These are phyloP conservation scores for Macrophomina phaseolina DNA, from an alignment of 2,329 filamentous ascomycete species.

Conservation along the genomic window DNA sequence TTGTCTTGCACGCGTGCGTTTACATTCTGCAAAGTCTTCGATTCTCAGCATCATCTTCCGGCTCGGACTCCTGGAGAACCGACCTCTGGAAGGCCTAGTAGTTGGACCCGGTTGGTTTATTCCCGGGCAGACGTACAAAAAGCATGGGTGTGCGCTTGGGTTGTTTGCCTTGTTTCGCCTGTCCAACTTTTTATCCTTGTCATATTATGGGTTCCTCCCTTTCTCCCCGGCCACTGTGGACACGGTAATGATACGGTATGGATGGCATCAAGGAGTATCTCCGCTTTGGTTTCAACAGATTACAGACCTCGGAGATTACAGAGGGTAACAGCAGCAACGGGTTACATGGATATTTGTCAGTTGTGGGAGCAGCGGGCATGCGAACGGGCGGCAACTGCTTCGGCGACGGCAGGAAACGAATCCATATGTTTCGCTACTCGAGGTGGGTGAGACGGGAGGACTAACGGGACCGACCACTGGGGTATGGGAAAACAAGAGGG, in stretches of 20 bases:
- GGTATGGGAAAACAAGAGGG: not conserved
- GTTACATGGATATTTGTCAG: conserved; percentile 21
- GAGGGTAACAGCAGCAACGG: conserved; percentile 1
- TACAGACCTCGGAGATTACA: not conserved
- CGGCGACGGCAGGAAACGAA: not conserved
- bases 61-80: not conserved
- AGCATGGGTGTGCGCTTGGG: conserved; percentile 14
- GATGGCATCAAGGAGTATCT: not conserved
- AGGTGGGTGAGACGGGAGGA: not conserved
- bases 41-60: conserved; percentile 19
- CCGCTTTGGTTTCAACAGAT: not conserved
- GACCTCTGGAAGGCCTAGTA: conserved; percentile 10
- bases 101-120: not conserved
- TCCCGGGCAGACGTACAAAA: conserved; percentile 12
- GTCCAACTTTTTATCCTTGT: conserved; percentile 13
- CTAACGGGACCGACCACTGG: not conserved
- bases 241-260: conserved; percentile 12
- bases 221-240: not conserved
- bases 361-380: conserved; percentile 5
- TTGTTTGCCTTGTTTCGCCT: conserved; percentile 16
- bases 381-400: not conserved
- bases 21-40: conserved; percentile 1
- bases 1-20: conserved; percentile 3
- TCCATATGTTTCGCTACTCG: not conserved
- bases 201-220: conserved; percentile 11